Percentiles rank a stretch among this genome's conserved stretches.
Evolutionary conservation across 1,284 basidiomycete genomes (phyloP).

Genomic region (Calocybe gambosa): DNA sequence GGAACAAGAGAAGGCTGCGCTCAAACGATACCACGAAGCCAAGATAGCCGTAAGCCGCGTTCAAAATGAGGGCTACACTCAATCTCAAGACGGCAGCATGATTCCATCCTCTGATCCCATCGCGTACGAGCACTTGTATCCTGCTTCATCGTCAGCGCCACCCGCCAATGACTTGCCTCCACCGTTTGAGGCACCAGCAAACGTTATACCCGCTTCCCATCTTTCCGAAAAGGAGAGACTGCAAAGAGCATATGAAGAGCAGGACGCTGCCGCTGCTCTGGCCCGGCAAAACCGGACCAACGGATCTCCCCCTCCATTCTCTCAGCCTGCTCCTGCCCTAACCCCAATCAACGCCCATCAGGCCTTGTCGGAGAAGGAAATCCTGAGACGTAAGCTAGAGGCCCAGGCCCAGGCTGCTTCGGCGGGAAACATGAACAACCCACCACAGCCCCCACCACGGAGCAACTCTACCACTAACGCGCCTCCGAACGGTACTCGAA

Average conservation of each 20-base stretch:
- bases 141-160: slow-evolving; percentile 24
- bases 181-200: slow-evolving; percentile 37
- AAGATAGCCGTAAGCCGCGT: slow-evolving; percentile 59
- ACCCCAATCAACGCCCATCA: slow-evolving; percentile 14
- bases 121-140: slow-evolving; percentile 55
- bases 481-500: slow-evolving; percentile 7
- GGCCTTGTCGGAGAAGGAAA: slow-evolving; percentile 41
- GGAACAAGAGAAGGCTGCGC: slow-evolving; percentile 55
- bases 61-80: slow-evolving; percentile 23
- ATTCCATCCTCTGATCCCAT: slow-evolving; percentile 27
- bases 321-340: slow-evolving; percentile 14
- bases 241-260: slow-evolving; percentile 53
- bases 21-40: slow-evolving; percentile 63
- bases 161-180: slow-evolving; percentile 37
- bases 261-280: slow-evolving; percentile 47
- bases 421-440: slow-evolving; percentile 5
- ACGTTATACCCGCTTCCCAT: slow-evolving; percentile 32
- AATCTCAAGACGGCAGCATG: slow-evolving; percentile 8
- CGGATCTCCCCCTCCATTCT: slow-evolving; percentile 19
- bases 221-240: slow-evolving; percentile 48
- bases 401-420: slow-evolving; percentile 40
- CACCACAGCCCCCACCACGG: slow-evolving; percentile 21
- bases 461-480: slow-evolving; percentile 8
- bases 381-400: slow-evolving; percentile 40
- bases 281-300: slow-evolving; percentile 20